phyloP scores from a whole-genome alignment of 2,329 filamentous ascomycete species.

The Ascochyta rabiei region DNA sequence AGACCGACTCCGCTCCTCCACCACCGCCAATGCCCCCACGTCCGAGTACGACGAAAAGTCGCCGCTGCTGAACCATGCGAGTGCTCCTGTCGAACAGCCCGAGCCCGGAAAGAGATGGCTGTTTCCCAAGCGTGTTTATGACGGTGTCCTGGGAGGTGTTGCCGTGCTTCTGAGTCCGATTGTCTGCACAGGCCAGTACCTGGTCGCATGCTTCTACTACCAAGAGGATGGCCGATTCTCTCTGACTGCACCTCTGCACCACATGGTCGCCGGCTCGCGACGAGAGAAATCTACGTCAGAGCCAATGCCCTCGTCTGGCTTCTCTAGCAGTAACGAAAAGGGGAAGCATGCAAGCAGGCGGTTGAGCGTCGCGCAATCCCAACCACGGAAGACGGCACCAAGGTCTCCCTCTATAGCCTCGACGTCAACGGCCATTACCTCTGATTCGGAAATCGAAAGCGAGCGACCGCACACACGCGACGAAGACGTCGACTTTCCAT shows the following conservation, averaged over 20 bases:
- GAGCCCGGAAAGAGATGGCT: conserved; percentile 52
- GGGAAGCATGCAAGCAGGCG: conserved; percentile 40
- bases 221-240: conserved; percentile 80
- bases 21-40: conserved; percentile 34
- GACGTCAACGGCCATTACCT: conserved; percentile 69
- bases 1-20: conserved; percentile 26
- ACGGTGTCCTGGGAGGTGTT: conserved; percentile 75
- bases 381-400: conserved; percentile 38
- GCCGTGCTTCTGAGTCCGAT: conserved; percentile 80
- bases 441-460: conserved; percentile 69
- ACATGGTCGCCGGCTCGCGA: conserved; percentile 55
- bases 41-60: conserved; percentile 68
- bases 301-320: conserved; percentile 31
- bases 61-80: conserved; percentile 61
- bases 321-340: conserved; percentile 37
- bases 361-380: conserved; percentile 30
- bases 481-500: conserved; percentile 48
- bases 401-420: conserved; percentile 54
- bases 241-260: conserved; percentile 73
- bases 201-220: conserved; percentile 84
- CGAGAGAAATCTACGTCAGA: conserved; percentile 41
- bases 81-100: conserved; percentile 41
- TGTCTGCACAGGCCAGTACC: conserved; percentile 78
- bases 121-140: conserved; percentile 72
- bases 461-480: conserved; percentile 37